phyloP scores from a whole-genome alignment of 2,329 filamentous ascomycete species.

The Pseudocercospora pini-densiflorae region DNA sequence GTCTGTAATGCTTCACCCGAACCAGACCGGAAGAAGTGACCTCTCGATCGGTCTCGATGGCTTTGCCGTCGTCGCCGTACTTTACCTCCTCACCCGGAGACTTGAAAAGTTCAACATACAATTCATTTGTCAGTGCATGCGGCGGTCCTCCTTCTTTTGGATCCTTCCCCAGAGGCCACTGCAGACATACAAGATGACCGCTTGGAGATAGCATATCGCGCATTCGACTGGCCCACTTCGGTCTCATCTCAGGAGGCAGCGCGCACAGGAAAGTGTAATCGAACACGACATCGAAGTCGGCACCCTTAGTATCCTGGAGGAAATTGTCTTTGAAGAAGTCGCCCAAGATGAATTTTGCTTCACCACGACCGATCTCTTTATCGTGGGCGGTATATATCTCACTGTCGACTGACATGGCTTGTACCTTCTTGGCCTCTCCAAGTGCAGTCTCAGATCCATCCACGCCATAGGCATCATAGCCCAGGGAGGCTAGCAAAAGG shows the following conservation, averaged over 20 bases:
- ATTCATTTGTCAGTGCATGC: conserved; percentile 68
- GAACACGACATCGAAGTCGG: conserved; percentile 67
- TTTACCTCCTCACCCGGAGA: conserved; percentile 69
- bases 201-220: conserved; percentile 57
- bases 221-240: conserved; percentile 62
- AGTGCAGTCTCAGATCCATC: conserved; percentile 64
- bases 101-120: conserved; percentile 73
- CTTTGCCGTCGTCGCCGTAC: conserved; percentile 60
- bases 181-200: conserved; percentile 67
- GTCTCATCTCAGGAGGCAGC: conserved; percentile 58
- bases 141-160: conserved; percentile 71
- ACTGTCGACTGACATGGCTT: conserved; percentile 41
- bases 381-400: conserved; percentile 50
- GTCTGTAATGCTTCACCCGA: conserved; percentile 59
- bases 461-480: conserved; percentile 77
- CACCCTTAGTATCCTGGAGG: conserved; percentile 48
- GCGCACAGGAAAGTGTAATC: conserved; percentile 70
- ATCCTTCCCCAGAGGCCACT: conserved; percentile 76
- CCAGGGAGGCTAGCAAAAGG: conserved; percentile 71
- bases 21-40: conserved; percentile 51
- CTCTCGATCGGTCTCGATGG: conserved; percentile 42
- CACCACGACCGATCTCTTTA: conserved; percentile 53
- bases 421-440: conserved; percentile 53
- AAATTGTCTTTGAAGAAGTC: conserved; percentile 71
- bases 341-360: conserved; percentile 60